Evolutionary conservation across 2,329 filamentous ascomycete species (phyloP).

Genomic region (Nannizziopsis barbatae): DNA sequence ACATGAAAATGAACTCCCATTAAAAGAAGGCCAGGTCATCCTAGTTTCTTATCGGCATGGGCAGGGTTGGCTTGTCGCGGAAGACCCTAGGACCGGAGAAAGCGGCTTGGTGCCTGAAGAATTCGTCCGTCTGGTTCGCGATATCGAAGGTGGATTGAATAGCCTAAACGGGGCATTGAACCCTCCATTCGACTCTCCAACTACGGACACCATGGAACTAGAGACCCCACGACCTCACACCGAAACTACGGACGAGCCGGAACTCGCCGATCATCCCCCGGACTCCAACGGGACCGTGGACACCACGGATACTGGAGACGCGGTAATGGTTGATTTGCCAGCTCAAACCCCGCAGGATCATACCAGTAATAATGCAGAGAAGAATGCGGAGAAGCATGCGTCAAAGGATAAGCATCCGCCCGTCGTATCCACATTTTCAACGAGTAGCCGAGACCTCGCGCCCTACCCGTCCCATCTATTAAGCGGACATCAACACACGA

Average conservation of each 20-base stretch:
- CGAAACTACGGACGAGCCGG: constrained; percentile 9
- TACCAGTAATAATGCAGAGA: background rate
- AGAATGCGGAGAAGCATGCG: constrained; percentile 7
- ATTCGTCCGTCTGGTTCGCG: constrained; percentile 81
- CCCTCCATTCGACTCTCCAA: constrained; percentile 16
- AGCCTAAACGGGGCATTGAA: constrained; percentile 51
- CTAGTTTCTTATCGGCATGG: constrained; percentile 93
- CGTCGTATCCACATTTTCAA: constrained; percentile 42
- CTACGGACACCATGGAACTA: constrained; percentile 16
- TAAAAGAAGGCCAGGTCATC: constrained; percentile 91
- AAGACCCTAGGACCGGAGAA: constrained; percentile 87
- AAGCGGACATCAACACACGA: constrained; percentile 21
- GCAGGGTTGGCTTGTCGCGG: constrained; percentile 92
- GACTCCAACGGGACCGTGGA: background rate
- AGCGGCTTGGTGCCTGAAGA: constrained; percentile 92
- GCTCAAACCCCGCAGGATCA: background rate
- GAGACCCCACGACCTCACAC: constrained; percentile 25
- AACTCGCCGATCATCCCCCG: background rate
- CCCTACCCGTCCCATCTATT: constrained; percentile 36
- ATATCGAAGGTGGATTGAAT: constrained; percentile 82
- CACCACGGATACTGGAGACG: background rate
- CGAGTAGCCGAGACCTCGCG: constrained; percentile 41
- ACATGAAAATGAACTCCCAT: constrained; percentile 88
- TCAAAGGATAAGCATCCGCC: constrained; percentile 29
- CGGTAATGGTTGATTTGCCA: background rate